Base-by-base conservation (phyloP, 2,329 filamentous ascomycete genomes). In the Fusarium sp. region DNA sequence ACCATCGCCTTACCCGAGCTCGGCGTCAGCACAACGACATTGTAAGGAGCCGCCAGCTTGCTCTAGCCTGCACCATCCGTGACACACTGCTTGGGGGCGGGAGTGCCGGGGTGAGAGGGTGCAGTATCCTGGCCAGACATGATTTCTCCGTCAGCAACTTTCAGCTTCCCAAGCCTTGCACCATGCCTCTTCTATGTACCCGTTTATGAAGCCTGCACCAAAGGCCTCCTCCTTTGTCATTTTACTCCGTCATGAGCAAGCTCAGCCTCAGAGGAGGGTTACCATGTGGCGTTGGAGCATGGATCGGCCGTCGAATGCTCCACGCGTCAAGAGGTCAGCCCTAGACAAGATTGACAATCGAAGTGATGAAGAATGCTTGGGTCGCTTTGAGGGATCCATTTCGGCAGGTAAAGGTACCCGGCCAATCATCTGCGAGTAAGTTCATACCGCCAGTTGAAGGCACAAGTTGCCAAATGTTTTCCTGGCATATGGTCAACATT, bases 11-110 rank as follows among this genome's bases (percentile, higher is more conserved):
- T 34, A 55, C 53, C 58, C 53, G 23, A 23, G 58, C 58, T 27
- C 36, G 46, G 59, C 36, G 59, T 65, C 63, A 65, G 62, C 55
- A 60, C 44, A 49, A 49, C 44, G 9, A 49, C 23, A 49, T 49
- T 49, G 44, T 27, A 16, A 29, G 44, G 44, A 49, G 44, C 44
- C 23, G 14, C 44, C 44, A 29, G 14, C 14, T 49, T n/a, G 27
- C 23, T 29, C 44, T 29, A 16, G 14, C 23, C 23, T 49, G 44
- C 44, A 27, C 16, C 44, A 49, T 29, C 42, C 42, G 20, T 46
- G 42, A 25, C 42, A 27, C 14, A 9, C 44, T 16, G 44, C 14
- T 27, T 23, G 23, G 42, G n/a, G 42, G 42, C 14, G 14, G 44
- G 23, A 27, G 23, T 11, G 23, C 44, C 23, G 23, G 14, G 23